Conservation (phyloP, 495 filamentous ascomycete species). For the Sordaria brevicollis region DNA sequence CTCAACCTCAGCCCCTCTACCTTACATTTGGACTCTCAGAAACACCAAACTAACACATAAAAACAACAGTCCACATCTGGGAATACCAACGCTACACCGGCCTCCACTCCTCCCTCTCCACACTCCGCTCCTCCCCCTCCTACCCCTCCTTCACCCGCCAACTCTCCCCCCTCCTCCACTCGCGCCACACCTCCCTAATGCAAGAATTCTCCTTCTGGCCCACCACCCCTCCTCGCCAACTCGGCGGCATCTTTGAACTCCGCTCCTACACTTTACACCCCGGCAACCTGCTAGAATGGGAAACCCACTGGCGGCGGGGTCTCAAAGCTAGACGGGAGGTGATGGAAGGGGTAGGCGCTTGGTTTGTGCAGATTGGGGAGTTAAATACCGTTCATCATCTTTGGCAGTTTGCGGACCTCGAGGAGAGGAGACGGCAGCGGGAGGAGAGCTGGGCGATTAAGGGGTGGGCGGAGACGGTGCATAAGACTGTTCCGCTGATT, state of each 20-base stretch:
- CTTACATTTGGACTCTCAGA: too few species aligned
- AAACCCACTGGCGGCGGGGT: conserved; percentile 94
- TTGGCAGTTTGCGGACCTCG: conserved; percentile 95
- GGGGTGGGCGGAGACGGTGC: conserved; percentile 95
- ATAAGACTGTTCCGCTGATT: conserved; percentile 96
- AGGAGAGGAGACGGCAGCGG: conserved; percentile 81
- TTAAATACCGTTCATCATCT: conserved; percentile 96
- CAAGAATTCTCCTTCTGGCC: conserved; percentile 99
- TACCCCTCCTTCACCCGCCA: conserved; percentile 73
- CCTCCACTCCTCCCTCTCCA: conserved; percentile 84
- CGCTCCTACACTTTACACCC: conserved; percentile 95
- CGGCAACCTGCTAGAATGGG: conserved; percentile 94
- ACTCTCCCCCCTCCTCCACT: conserved; percentile 68
- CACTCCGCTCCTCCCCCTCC: conserved; percentile 67
- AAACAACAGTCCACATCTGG: conserved; percentile 81
- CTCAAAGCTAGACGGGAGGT: conserved; percentile 83
- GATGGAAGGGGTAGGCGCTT: conserved; percentile 97
- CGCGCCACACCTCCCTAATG: conserved; percentile 87
- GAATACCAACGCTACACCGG: conserved; percentile 97
- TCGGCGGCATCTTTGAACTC: conserved; percentile 92
- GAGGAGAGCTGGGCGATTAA: conserved; percentile 94
- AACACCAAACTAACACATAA: background rate
- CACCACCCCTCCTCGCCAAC: conserved; percentile 75
- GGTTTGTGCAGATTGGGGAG: conserved; percentile 98
- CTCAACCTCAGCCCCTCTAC: background rate